These are phyloP conservation scores for Malassezia obtusa DNA, from an alignment of 1,284 basidiomycete genomes.

Conservation along the genomic window DNA sequence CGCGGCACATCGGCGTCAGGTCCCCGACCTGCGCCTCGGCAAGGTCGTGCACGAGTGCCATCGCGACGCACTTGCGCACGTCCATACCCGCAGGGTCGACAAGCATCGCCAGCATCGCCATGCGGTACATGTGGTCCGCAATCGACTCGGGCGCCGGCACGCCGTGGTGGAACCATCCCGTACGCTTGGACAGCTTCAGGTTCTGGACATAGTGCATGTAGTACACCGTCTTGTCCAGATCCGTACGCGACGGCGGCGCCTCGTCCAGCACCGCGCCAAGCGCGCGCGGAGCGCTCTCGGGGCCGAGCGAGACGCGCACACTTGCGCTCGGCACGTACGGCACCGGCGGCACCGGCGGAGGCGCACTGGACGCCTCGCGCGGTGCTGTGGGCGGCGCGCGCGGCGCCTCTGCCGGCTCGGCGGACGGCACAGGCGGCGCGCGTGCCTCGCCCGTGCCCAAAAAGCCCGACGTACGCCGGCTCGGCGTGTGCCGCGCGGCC, in stretches of 20 bases:
- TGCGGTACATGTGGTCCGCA: constrained; percentile 94
- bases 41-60: constrained; percentile 84
- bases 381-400: too few species aligned
- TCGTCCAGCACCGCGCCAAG: constrained; percentile 18
- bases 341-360: constrained; percentile 25
- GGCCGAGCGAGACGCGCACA: constrained; percentile 24
- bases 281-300: constrained; percentile 21
- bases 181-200: constrained; percentile 43
- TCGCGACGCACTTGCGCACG: constrained; percentile 67
- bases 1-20: constrained; percentile 78
- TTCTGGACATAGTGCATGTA: constrained; percentile 42
- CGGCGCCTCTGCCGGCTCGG: too few species aligned
- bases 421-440: too few species aligned
- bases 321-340: constrained; percentile 26
- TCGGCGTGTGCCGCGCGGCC: too few species aligned
- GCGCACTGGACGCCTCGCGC: background rate
- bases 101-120: constrained; percentile 83
- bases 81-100: constrained; percentile 55
- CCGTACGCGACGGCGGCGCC: constrained; percentile 25
- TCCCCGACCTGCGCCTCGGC: constrained; percentile 96
- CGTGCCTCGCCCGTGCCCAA: too few species aligned
- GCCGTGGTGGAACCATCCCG: constrained; percentile 45
- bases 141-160: constrained; percentile 57
- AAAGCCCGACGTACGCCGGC: too few species aligned
- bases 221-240: constrained; percentile 27